Evolutionary conservation across 2,329 filamentous ascomycete species (phyloP).

Genomic region (Pseudopithomyces maydicus): DNA sequence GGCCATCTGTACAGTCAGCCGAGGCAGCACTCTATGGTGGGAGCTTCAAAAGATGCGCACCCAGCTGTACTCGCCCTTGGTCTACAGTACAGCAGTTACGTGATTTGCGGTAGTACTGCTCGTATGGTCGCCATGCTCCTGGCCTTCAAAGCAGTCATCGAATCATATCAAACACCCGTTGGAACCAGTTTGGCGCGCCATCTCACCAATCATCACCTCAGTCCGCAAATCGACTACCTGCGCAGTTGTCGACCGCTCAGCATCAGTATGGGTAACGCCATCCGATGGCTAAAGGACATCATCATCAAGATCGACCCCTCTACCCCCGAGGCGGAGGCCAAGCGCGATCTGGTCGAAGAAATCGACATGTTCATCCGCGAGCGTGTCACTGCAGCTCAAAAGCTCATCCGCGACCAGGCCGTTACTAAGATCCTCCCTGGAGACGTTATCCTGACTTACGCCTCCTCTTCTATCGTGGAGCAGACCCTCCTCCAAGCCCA

Average conservation of each 20-base stretch:
- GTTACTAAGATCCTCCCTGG: conserved; percentile 76
- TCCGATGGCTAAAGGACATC: conserved; percentile 88
- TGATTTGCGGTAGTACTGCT: conserved; percentile 86
- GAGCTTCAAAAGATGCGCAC: conserved; percentile 75
- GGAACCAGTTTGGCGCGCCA: conserved; percentile 87
- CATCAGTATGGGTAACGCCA: conserved; percentile 96
- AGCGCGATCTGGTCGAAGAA: conserved; percentile 74
- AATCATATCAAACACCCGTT: conserved; percentile 87
- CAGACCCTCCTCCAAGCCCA: conserved; percentile 77
- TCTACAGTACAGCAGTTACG: conserved; percentile 87
- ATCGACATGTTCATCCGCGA: conserved; percentile 93
- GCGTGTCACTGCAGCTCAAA: conserved; percentile 83
- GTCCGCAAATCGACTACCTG: conserved; percentile 93
- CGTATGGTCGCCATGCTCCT: conserved; percentile 85
- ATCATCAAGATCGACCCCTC: conserved; percentile 91
- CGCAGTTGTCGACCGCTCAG: conserved; percentile 93
- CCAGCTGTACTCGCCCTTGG: conserved; percentile 84
- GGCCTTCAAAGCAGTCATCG: conserved; percentile 90
- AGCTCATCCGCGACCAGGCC: conserved; percentile 80
- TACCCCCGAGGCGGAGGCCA: conserved; percentile 79
- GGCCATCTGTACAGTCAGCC: conserved; percentile 81
- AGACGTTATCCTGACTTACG: conserved; percentile 85
- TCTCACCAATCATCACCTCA: conserved; percentile 87
- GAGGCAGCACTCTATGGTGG: conserved; percentile 66
- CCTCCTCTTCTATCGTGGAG: conserved; percentile 84